These are phyloP conservation scores for Fusarium nelsonii DNA, from an alignment of 2,329 filamentous ascomycete genomes.

Conservation along the genomic window DNA sequence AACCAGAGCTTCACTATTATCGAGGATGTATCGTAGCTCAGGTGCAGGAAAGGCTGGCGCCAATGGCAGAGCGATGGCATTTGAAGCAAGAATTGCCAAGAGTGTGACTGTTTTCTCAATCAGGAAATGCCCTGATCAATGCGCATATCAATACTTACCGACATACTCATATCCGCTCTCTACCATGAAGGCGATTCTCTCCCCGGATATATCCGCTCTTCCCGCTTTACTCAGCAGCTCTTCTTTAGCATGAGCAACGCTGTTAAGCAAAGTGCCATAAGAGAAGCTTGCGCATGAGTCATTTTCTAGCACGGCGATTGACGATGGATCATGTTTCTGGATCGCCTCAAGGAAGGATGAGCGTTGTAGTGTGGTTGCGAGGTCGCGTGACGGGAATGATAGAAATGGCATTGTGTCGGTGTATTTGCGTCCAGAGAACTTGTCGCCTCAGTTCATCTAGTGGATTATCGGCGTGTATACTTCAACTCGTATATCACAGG, in stretches of 20 bases:
- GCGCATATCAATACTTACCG: slow-evolving; percentile 69
- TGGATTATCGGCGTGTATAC: no score
- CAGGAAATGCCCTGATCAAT: background rate
- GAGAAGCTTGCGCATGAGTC: background rate
- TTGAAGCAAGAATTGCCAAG: slow-evolving; percentile 84
- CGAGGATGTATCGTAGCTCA: slow-evolving; percentile 91
- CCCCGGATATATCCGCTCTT: slow-evolving; percentile 60
- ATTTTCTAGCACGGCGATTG: slow-evolving; percentile 6
- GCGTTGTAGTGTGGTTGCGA: background rate
- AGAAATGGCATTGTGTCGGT: background rate
- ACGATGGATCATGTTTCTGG: background rate
- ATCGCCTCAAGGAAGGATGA: slow-evolving; percentile 13
- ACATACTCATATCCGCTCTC: slow-evolving; percentile 99
- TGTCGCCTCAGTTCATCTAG: no score
- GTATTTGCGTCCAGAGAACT: no score
- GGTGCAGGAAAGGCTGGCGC: slow-evolving; percentile 86
- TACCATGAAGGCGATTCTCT: slow-evolving; percentile 89
- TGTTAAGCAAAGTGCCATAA: background rate
- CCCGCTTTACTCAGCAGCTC: background rate
- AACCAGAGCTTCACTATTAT: slow-evolving; percentile 83
- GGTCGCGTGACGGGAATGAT: background rate
- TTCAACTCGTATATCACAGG: no score
- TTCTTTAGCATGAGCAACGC: background rate
- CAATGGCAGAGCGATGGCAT: slow-evolving; percentile 90
- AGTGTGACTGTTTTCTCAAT: slow-evolving; percentile 75